Base-by-base conservation (phyloP, 352 stramenopile genomes). In the Pythium apleroticum region DNA sequence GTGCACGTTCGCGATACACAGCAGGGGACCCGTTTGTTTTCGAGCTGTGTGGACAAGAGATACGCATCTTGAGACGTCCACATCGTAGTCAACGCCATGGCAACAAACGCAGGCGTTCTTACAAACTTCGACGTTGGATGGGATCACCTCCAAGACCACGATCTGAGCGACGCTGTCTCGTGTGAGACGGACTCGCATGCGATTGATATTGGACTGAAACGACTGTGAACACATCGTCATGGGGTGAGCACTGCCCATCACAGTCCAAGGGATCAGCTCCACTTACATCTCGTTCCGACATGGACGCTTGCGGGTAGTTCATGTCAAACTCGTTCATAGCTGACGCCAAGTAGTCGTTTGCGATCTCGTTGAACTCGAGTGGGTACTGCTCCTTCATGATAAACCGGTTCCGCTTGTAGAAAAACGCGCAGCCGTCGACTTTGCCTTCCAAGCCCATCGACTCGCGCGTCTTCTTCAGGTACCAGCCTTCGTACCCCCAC, bases 121-220 rank as follows among this genome's bases (percentile, higher is more conserved):
- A 86, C 77, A 81, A 49, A 81, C 65, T 77, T 90, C 83, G 65
- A 90, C 76, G 58, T 76, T 90, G 20, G 87, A 71, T 28, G 96
- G 91, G 49, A 98, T 88, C 12, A 98, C 86, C 66, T 99, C 97
- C 63, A 99, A 77, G 15, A 99, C 92, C 20, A 97, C 89, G 63
- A 99, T 91, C 68, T 99, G 98, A 2, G 93, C 97, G 31, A 99
- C 88, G 74, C 99, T 99, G 75, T 99, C 98, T 28, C 97, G 97
- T 53, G 89, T 97, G 28, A 99, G 76, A 10, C 97, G 89, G 65
- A 97, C 75, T 9, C 79, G 75, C 74, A 92, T 89, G n/a, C 68
- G 68, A 25, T 66, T 70, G 48, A 74, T 74, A 31, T 31, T 74
- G 6, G 63, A 27, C 35, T 74, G 68, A n/a, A 71, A 74, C 24